Conservation (phyloP, 441 rosid species). For the Brassica balearica region DNA sequence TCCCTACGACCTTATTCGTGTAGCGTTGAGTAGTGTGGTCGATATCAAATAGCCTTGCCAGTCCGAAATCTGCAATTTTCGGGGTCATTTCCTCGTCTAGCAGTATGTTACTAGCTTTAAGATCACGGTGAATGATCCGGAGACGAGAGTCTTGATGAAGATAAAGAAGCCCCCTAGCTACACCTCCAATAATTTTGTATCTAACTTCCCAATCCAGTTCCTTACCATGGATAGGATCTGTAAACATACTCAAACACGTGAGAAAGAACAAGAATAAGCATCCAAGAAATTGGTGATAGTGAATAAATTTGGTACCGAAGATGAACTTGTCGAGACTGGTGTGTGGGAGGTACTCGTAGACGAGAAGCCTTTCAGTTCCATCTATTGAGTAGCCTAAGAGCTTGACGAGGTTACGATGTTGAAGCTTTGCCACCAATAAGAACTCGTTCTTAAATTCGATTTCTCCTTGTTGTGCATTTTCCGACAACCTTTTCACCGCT, state of each 20-base stretch:
- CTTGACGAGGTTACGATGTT: conserved; percentile 56
- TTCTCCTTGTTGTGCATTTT: conserved; percentile 51
- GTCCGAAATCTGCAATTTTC: conserved; percentile 55
- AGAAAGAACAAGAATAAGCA: background rate
- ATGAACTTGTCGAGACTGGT: conserved; percentile 56
- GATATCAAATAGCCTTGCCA: conserved; percentile 48
- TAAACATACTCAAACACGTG: conserved; percentile 18
- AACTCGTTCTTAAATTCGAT: conserved; percentile 53
- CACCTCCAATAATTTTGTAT: conserved; percentile 53
- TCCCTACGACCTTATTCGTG: conserved; percentile 50
- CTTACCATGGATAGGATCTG: conserved; percentile 45
- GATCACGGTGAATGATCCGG: conserved; percentile 53
- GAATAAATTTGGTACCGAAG: conserved; percentile 46
- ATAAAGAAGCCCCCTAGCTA: conserved; percentile 56
- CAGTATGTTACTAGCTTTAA: conserved; percentile 51
- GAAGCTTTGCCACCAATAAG: conserved; percentile 50
- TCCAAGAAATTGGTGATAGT: background rate
- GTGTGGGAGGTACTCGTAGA: conserved; percentile 58
- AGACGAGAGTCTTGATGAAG: conserved; percentile 59
- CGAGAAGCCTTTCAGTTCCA: conserved; percentile 53
- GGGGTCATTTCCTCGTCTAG: conserved; percentile 51
- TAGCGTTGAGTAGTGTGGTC: conserved; percentile 46
- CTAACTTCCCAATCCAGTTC: conserved; percentile 51
- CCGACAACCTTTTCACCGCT: conserved; percentile 52
- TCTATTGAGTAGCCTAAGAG: conserved; percentile 52